A percentile compares a stretch with the other conserved stretches of the same genome.
Evolutionary conservation across 768 basidiomycete species (phyloP).

Genomic region (Zangia roseola): DNA sequence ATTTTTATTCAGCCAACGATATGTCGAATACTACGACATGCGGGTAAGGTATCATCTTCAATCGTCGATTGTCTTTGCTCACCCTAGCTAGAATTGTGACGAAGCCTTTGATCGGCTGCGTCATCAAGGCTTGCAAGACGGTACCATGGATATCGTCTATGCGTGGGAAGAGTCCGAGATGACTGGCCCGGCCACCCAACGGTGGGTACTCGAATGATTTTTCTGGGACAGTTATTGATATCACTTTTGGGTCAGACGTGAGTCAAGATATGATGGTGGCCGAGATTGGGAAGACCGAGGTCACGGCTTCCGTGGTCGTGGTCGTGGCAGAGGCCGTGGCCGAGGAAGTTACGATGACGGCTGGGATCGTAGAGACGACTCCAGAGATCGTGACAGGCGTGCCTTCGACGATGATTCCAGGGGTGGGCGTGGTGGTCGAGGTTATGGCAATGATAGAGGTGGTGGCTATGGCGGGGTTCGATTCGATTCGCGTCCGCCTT

Average conservation of each 20-base stretch:
- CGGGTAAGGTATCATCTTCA: constrained; percentile 47
- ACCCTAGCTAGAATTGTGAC: constrained; percentile 57
- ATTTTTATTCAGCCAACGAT: constrained; percentile 60
- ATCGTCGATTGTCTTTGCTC: constrained; percentile 5
- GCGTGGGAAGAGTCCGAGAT: constrained; percentile 76
- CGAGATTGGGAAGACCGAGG: constrained; percentile 48
- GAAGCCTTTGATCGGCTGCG: constrained; percentile 80
- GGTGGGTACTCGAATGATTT: constrained; percentile 25
- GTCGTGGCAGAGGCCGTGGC: constrained; percentile 43
- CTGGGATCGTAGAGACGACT: constrained; percentile 46
- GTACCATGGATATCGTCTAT: constrained; percentile 83
- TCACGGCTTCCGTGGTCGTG: constrained; percentile 40
- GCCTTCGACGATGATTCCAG: constrained; percentile 38
- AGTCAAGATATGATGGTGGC: constrained; percentile 36
- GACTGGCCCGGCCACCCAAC: constrained; percentile 45
- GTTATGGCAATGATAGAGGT: constrained; percentile 38
- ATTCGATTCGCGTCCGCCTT: constrained; percentile 42
- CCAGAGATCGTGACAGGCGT: constrained; percentile 37
- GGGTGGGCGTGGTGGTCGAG: constrained; percentile 37
- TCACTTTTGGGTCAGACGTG: constrained; percentile 20
- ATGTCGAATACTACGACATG: constrained; percentile 93
- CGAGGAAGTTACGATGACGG: constrained; percentile 37
- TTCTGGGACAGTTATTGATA: constrained; percentile 3
- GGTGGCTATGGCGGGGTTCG: constrained; percentile 45
- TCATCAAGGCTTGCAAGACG: constrained; percentile 78